These are phyloP conservation scores for Fusarium duplospermum DNA, from an alignment of 2,329 filamentous ascomycete species.

Conservation along the genomic window DNA sequence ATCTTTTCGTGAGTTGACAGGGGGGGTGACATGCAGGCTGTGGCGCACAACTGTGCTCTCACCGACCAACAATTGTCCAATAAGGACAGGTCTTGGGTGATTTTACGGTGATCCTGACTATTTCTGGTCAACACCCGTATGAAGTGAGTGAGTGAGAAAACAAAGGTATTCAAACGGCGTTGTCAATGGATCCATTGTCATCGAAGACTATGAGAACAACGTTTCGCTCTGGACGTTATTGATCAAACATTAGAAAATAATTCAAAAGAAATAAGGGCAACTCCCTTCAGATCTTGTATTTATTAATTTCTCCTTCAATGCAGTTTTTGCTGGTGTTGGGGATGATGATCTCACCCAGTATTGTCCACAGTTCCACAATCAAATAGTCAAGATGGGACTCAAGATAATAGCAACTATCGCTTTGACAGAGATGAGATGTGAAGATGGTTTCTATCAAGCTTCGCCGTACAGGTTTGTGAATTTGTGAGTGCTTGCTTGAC, in stretches of 20 bases:
- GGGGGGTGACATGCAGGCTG: neutral
- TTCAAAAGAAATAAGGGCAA: neutral
- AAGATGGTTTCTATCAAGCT: neutral
- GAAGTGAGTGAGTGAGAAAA: neutral
- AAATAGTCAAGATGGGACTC: neutral
- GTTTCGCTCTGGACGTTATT: neutral
- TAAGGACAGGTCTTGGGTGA: neutral
- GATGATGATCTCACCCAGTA: neutral
- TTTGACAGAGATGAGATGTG: neutral
- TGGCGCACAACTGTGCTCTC: neutral
- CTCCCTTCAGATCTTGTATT: neutral
- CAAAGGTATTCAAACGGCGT: neutral
- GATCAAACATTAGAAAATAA: neutral
- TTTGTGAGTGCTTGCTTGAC: neutral
- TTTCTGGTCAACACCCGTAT: neutral
- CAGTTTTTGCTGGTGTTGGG: neutral
- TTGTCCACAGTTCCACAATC: neutral
- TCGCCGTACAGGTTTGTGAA: neutral
- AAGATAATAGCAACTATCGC: neutral
- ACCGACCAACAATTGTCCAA: neutral
- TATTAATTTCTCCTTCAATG: neutral
- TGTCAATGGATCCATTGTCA: neutral
- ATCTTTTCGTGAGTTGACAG: neutral
- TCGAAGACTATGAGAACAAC: fast-evolving
- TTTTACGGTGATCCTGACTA: neutral